Conservation (phyloP, 768 basidiomycete species). For the Trichaptum fuscoviolaceum region DNA sequence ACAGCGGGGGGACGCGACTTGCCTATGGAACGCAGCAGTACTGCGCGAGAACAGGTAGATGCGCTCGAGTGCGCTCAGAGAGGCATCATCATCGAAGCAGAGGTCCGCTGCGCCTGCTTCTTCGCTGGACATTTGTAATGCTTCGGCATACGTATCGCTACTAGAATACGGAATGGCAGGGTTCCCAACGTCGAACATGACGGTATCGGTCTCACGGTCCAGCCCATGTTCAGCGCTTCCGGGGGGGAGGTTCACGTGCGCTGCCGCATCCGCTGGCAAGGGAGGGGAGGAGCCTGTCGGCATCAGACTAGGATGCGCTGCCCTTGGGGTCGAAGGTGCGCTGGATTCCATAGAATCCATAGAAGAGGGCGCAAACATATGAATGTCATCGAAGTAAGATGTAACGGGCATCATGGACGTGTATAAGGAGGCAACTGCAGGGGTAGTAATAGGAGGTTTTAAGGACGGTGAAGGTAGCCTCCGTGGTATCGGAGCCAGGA, state of each 20-base stretch:
- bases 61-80: constrained; percentile 79
- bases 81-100: constrained; percentile 63
- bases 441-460: neutral
- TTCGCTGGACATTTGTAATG: neutral
- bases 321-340: neutral
- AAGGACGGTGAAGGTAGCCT: neutral
- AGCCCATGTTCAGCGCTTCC: neutral
- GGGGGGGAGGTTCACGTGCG: neutral
- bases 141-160: neutral
- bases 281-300: neutral
- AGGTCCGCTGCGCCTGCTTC: constrained; percentile 22
- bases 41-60: constrained; percentile 88
- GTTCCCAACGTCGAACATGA: neutral
- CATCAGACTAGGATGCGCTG: neutral
- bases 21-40: constrained; percentile 57
- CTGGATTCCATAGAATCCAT: neutral
- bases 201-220: neutral
- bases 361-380: neutral
- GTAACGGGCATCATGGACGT: neutral
- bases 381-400: neutral
- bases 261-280: neutral
- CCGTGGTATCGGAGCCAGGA: neutral
- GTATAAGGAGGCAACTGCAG: neutral
- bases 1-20: constrained; percentile 21
- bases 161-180: constrained; percentile 2